These are phyloP conservation scores for Mediolabrus comicus DNA, from an alignment of 108 stramenopile genomes.

Conservation along the genomic window DNA sequence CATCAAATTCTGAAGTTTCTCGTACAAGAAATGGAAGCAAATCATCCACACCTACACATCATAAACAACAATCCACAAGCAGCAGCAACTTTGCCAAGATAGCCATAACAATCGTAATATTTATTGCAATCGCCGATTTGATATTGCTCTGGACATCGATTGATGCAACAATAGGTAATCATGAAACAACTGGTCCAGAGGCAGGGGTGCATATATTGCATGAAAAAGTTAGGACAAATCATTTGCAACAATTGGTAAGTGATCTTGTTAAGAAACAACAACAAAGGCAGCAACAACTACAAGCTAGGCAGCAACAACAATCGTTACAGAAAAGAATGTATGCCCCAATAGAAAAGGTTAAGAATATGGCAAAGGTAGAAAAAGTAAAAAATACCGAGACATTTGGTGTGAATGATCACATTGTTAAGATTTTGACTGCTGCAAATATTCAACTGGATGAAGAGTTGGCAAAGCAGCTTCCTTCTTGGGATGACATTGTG, in stretches of 20 bases:
- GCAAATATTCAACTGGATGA: constrained; percentile 53
- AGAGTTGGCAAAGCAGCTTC: constrained; percentile 50
- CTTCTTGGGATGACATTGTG: constrained; percentile 65
- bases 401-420: constrained; percentile 38
- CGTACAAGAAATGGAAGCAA: background rate
- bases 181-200: background rate
- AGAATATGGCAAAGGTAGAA: background rate
- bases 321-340: background rate
- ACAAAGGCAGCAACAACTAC: background rate
- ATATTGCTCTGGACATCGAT: background rate
- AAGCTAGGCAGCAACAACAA: constrained; percentile 7
- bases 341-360: background rate
- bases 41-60: background rate
- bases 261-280: constrained; percentile 1
- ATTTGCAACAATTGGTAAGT: background rate
- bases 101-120: background rate
- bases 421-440: constrained; percentile 50
- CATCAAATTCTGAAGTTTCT: background rate
- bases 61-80: too few species aligned
- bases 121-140: background rate
- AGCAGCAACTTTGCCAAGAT: background rate
- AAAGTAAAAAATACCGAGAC: constrained; percentile 6
- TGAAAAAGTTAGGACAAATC: background rate
- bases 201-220: background rate
- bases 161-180: background rate